Evolutionary conservation across 2,329 filamentous ascomycete species (phyloP).

Genomic region (Clarireedia monteithiana): DNA sequence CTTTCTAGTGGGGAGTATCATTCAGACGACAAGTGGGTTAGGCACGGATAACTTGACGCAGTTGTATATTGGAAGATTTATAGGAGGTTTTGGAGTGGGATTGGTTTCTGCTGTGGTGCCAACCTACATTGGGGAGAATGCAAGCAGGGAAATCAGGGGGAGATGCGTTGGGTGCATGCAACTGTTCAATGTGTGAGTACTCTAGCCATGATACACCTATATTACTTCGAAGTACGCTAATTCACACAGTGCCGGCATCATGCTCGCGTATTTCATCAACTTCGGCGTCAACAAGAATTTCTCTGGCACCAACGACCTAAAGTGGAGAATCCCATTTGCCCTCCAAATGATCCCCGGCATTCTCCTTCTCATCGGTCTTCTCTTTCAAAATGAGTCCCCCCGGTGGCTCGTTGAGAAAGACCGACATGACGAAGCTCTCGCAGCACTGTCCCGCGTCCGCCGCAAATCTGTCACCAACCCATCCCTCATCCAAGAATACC

Average conservation of each 20-base stretch:
- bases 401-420: constrained; percentile 60
- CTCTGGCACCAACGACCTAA: background rate
- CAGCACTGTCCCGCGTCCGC: constrained; percentile 45
- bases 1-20: constrained; percentile 6
- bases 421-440: constrained; percentile 53
- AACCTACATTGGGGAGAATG: constrained; percentile 14
- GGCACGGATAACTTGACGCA: constrained; percentile 5
- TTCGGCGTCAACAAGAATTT: constrained; percentile 6
- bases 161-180: constrained; percentile 13
- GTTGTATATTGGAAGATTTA: constrained; percentile 10
- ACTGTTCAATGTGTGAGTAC: constrained; percentile 14
- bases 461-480: constrained; percentile 41
- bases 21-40: constrained; percentile 9
- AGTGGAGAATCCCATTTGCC: constrained; percentile 50
- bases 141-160: constrained; percentile 10
- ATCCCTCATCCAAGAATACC: constrained; percentile 41
- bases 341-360: constrained; percentile 57
- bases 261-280: constrained; percentile 12
- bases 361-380: constrained; percentile 52
- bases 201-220: too few relatives aligned
- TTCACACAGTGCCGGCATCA: constrained; percentile 6
- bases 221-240: background rate
- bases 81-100: constrained; percentile 12
- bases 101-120: constrained; percentile 12
- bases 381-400: constrained; percentile 51